These are phyloP conservation scores for Penicillium sp. DNA, from an alignment of 2,329 filamentous ascomycete genomes.

Conservation along the genomic window DNA sequence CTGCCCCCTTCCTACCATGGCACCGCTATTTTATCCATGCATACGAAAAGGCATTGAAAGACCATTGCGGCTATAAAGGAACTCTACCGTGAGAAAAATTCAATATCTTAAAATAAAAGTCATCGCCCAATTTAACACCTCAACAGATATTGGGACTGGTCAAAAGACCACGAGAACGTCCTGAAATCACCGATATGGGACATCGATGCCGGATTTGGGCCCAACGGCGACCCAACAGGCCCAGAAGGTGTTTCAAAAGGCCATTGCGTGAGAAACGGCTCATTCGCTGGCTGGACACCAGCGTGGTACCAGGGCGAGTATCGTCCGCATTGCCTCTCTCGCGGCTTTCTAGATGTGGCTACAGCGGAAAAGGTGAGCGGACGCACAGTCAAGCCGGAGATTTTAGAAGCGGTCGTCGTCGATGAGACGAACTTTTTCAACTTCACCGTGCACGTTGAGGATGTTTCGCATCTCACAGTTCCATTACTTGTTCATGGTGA, in stretches of 20 bases:
- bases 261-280: not conserved
- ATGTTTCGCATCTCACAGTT: not conserved
- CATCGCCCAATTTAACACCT: not conserved
- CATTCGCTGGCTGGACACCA: not conserved
- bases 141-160: conserved; percentile 1
- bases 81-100: not conserved
- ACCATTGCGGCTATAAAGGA: not conserved
- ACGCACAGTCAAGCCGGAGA: not conserved
- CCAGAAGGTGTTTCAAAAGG: not conserved
- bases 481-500: not conserved
- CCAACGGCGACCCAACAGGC: not conserved
- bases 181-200: not conserved
- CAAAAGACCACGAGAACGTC: not conserved
- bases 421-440: not conserved
- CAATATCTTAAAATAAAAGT: too few relatives aligned
- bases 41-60: conserved; percentile 1
- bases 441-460: not conserved
- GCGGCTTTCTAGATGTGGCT: not conserved
- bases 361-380: not conserved
- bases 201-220: not conserved
- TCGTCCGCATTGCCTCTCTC: not conserved
- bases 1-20: conserved; percentile 1
- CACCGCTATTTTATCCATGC: conserved; percentile 1
- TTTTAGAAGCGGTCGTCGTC: not conserved
- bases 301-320: not conserved